Base-by-base conservation (phyloP, 1,284 basidiomycete species). In the Tremellales sp. region DNA sequence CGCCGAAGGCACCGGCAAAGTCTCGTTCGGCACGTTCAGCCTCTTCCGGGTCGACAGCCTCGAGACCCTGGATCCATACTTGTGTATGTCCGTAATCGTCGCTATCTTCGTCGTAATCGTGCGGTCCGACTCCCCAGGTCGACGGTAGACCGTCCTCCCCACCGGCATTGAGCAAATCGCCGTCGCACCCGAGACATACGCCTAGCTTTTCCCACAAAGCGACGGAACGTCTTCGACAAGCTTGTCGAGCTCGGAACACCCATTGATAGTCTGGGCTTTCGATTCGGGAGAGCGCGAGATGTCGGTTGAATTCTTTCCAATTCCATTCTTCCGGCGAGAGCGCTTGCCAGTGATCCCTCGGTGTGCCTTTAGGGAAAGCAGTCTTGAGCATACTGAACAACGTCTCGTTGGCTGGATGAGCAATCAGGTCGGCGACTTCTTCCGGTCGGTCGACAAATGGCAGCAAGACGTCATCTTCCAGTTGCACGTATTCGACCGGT, bases 151-250 rank as follows among this genome's bases (percentile, higher is more conserved):
- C 62, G 40, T 70, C 66, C 48, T 71, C 69, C 12, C 66, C 64
- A 5, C 71, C 72, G 0, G 67, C 70, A 45, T 65, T 68, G 47
- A 73, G 58, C 40, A 75, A 59, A 40, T 69, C 66, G 5, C 58
- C 56, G 51, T 75, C 71, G 51, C 70, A 73, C 11, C 73, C 73
- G 12, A 75, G 62, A 47, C 69, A 72, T 12, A 60, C 46, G 21
- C 73, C 73, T 12, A 75, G 54, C 40, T 64, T 66, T 47, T 73
- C 71, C 73, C 73, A 75, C 12, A 72, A 48, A 4, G 70, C 61
- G 8, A 70, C 66, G 7, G 53, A 57, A 33, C 62, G 54, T 24
- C 56, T 45, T 25, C 70, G 58, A 8, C 72, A 65, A 1, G 70
- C 64, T 19, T 62, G 54, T 24, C 73, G 68, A 3, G 66, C 64